Conservation (phyloP, 176 grass and related monocot genomes). For the Alloteropsis semialata region DNA sequence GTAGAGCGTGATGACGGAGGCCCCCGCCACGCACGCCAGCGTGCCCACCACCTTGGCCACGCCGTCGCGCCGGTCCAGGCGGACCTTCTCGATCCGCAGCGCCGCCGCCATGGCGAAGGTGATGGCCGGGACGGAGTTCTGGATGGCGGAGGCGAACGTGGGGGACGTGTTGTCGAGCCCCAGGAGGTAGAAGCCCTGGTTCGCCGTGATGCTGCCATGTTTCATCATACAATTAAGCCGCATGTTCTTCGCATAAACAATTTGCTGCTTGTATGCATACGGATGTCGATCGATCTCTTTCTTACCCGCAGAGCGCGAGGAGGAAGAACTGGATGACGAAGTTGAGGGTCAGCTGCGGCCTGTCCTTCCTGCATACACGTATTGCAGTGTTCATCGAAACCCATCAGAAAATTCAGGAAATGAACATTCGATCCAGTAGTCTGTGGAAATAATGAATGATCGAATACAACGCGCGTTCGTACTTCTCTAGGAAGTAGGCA, state of each 20-base stretch:
- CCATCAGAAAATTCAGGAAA: too few relatives aligned
- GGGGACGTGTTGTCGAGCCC: slow-evolving; percentile 93
- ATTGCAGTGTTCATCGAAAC: too few relatives aligned
- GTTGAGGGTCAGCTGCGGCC: slow-evolving; percentile 58
- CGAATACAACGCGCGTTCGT: too few relatives aligned
- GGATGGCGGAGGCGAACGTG: slow-evolving; percentile 94
- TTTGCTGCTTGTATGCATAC: too few relatives aligned
- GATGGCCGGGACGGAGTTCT: slow-evolving; percentile 97
- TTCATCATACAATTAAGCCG: too few relatives aligned
- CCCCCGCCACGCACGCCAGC: slow-evolving; percentile 77
- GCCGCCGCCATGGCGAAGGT: slow-evolving; percentile 95
- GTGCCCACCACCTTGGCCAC: slow-evolving; percentile 78
- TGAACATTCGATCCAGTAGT: too few relatives aligned
- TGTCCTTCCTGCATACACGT: too few relatives aligned
- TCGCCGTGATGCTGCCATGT: slow-evolving; percentile 88
- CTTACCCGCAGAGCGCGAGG: slow-evolving; percentile 81
- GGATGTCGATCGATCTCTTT: too few relatives aligned
- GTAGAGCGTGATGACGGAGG: slow-evolving; percentile 91
- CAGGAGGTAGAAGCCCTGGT: slow-evolving; percentile 96
- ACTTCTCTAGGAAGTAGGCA: slow-evolving; percentile 97
- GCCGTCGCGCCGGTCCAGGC: slow-evolving; percentile 74
- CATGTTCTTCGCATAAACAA: too few relatives aligned
- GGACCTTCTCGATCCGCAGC: slow-evolving; percentile 86
- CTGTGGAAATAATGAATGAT: too few relatives aligned
- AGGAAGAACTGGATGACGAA: slow-evolving; percentile 90